Conservation (phyloP, 2,329 filamentous ascomycete genomes). For the Trichoderma cornu-damae region DNA sequence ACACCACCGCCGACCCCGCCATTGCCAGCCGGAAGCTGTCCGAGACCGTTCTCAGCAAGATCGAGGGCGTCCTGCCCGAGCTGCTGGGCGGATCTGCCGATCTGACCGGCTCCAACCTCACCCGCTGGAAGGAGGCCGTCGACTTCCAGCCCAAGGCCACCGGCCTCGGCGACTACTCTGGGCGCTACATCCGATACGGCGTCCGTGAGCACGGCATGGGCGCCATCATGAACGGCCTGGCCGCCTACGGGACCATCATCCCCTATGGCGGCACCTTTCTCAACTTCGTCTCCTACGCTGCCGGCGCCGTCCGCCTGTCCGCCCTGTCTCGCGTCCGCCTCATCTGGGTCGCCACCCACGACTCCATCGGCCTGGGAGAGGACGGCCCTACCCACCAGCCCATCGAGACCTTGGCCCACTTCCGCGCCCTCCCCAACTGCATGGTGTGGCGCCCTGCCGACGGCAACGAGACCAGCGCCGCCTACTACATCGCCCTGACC, state of each 20-base stretch:
- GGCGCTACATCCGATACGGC: conserved; percentile 90
- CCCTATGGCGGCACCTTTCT: conserved; percentile 96
- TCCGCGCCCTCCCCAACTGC: conserved; percentile 97
- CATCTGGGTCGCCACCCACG: conserved; percentile 96
- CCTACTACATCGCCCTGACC: conserved; percentile 93
- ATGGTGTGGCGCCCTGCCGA: conserved; percentile 99
- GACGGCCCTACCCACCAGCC: conserved; percentile 98
- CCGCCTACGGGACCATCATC: conserved; percentile 91
- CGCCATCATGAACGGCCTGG: conserved; percentile 89
- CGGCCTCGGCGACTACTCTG: conserved; percentile 81
- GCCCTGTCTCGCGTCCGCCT: conserved; percentile 83
- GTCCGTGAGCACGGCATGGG: conserved; percentile 91
- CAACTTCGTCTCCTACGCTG: conserved; percentile 98
- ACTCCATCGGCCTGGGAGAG: conserved; percentile 98
- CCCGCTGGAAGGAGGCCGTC: conserved; percentile 91
- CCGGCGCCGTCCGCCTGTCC: conserved; percentile 90
- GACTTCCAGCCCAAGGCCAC: conserved; percentile 92
- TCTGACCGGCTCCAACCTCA: conserved; percentile 97
- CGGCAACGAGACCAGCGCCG: conserved; percentile 95
- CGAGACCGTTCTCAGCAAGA: conserved; percentile 84
- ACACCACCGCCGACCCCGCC: conserved; percentile 78
- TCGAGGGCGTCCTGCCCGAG: conserved; percentile 78
- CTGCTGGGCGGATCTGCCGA: conserved; percentile 94
- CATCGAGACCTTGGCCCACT: conserved; percentile 96
- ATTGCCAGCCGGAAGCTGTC: conserved; percentile 94